These are phyloP conservation scores for Fusarium burgessii DNA, from an alignment of 2,329 filamentous ascomycete genomes.

Conservation along the genomic window DNA sequence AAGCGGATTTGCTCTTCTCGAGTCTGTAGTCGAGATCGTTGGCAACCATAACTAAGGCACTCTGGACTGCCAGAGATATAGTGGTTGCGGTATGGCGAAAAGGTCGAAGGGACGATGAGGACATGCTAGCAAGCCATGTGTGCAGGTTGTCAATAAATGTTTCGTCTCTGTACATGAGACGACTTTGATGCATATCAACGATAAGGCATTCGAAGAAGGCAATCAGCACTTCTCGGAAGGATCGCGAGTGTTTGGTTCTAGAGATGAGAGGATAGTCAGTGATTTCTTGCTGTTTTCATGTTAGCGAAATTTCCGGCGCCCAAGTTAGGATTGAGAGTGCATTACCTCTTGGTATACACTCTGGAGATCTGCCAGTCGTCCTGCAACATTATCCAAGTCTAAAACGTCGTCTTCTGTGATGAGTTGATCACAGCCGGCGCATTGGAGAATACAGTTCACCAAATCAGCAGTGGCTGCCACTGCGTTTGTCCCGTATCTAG, in stretches of 20 bases:
- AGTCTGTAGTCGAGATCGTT: slow-evolving; percentile 77
- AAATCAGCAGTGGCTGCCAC: slow-evolving; percentile 69
- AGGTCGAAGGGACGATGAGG: slow-evolving; percentile 85
- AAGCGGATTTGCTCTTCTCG: slow-evolving; percentile 83
- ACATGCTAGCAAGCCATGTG: slow-evolving; percentile 91
- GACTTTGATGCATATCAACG: slow-evolving; percentile 82
- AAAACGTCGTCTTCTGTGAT: slow-evolving; percentile 86
- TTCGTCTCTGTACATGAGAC: slow-evolving; percentile 80
- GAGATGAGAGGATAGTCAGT: slow-evolving; percentile 93
- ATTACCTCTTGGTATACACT: slow-evolving; percentile 83
- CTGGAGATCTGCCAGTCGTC: slow-evolving; percentile 85
- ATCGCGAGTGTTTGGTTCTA: slow-evolving; percentile 78
- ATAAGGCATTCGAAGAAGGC: slow-evolving; percentile 85
- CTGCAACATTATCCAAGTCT: slow-evolving; percentile 87
- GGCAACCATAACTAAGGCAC: slow-evolving; percentile 79
- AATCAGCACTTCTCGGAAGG: slow-evolving; percentile 82
- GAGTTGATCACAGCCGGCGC: slow-evolving; percentile 83
- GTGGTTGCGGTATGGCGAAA: slow-evolving; percentile 96
- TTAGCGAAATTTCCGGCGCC: slow-evolving; percentile 44
- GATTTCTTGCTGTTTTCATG: slow-evolving; percentile 70
- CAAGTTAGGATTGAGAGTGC: background rate
- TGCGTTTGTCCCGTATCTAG: slow-evolving; percentile 67
- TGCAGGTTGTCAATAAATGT: slow-evolving; percentile 89
- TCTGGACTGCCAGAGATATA: slow-evolving; percentile 82
- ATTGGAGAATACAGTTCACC: slow-evolving; percentile 74